These are phyloP conservation scores for Tulasnella sp. DNA, from an alignment of 768 basidiomycete species.

Conservation along the genomic window DNA sequence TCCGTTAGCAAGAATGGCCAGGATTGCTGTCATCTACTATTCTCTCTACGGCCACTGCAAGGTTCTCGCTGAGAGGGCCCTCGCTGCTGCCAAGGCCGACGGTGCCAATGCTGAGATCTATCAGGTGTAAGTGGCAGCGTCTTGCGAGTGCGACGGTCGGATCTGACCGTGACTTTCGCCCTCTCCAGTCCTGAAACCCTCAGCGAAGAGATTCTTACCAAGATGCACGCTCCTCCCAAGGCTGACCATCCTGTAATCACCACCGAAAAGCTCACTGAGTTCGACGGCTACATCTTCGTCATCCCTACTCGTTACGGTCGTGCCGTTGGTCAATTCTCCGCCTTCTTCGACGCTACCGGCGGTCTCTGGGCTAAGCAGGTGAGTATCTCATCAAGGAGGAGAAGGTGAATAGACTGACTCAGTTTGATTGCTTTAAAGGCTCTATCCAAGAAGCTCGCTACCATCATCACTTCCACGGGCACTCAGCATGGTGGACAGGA, in stretches of 20 bases:
- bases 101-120: constrained; percentile 33
- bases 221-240: constrained; percentile 32
- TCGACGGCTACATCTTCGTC: constrained; percentile 34
- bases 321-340: constrained; percentile 33
- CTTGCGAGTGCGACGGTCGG: constrained; percentile 11
- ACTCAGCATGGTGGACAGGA: constrained; percentile 35
- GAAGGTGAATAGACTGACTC: background rate
- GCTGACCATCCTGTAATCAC: constrained; percentile 33
- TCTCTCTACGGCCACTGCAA: constrained; percentile 33
- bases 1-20: constrained; percentile 1
- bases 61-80: constrained; percentile 29
- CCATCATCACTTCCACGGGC: constrained; percentile 32
- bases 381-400: background rate
- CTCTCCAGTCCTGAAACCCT: constrained; percentile 34
- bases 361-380: constrained; percentile 26
- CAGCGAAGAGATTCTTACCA: constrained; percentile 31
- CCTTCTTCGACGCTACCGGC: constrained; percentile 36
- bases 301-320: constrained; percentile 33
- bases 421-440: no score
- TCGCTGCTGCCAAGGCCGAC: constrained; percentile 30
- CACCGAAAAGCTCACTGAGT: constrained; percentile 30
- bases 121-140: constrained; percentile 25
- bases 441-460: constrained; percentile 32
- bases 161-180: constrained; percentile 38
- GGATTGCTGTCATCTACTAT: constrained; percentile 26